Conservation (phyloP, 495 filamentous ascomycete genomes). For the Cairneyella variabilis region DNA sequence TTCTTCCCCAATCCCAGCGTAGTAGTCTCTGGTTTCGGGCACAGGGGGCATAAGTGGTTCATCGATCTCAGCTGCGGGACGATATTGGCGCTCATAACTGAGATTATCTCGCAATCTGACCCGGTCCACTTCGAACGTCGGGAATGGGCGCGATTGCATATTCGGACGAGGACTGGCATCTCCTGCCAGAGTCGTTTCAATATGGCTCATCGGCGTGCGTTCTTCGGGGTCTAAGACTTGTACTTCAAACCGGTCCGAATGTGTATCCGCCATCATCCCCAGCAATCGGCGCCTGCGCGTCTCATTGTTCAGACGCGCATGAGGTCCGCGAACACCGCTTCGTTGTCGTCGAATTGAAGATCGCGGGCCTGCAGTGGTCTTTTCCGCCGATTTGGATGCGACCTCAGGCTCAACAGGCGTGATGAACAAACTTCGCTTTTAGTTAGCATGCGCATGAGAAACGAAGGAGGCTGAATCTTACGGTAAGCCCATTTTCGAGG, state of each 20-base stretch:
- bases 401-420: constrained; percentile 53
- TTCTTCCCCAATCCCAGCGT: constrained; percentile 9
- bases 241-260: neutral
- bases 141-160: neutral
- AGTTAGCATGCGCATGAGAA: constrained; percentile 29
- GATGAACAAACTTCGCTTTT: constrained; percentile 44
- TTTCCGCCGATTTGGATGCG: constrained; percentile 44
- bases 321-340: constrained; percentile 29
- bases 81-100: constrained; percentile 18
- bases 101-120: constrained; percentile 13
- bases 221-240: constrained; percentile 8
- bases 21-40: constrained; percentile 33
- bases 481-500: constrained; percentile 72
- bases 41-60: constrained; percentile 28
- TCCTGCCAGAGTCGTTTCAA: neutral
- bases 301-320: constrained; percentile 31
- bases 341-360: constrained; percentile 66
- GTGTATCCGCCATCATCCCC: constrained; percentile 6
- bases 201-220: neutral
- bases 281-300: constrained; percentile 24
- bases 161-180: no score
- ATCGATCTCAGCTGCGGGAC: constrained; percentile 5
- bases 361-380: constrained; percentile 53
- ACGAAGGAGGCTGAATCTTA: constrained; percentile 47
- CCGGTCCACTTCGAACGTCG: constrained; percentile 17